These are phyloP conservation scores for Capsella rubella DNA, from an alignment of 441 rosid genomes.

Conservation along the genomic window DNA sequence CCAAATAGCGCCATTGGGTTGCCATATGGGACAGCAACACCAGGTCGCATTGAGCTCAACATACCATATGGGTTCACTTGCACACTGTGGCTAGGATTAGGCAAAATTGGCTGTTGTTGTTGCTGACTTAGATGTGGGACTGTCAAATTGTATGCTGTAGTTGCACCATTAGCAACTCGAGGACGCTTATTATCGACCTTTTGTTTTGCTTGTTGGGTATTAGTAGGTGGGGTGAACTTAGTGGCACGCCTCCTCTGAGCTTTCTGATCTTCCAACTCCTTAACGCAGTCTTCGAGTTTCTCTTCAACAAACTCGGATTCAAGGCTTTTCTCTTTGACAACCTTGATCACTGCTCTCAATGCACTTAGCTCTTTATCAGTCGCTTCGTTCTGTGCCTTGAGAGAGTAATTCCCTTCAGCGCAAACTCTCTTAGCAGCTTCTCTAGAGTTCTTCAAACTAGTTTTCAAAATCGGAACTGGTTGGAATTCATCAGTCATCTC, in stretches of 20 bases:
- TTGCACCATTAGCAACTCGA: constrained; percentile 46
- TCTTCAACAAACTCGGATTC: constrained; percentile 52
- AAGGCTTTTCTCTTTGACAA: constrained; percentile 62
- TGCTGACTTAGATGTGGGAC: constrained; percentile 47
- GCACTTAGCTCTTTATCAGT: constrained; percentile 58
- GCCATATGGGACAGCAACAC: constrained; percentile 49
- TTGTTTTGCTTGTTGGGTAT: constrained; percentile 44
- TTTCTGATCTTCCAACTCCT: constrained; percentile 63
- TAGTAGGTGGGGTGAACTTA: constrained; percentile 27
- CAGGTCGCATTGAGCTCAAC: constrained; percentile 45
- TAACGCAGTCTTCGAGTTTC: constrained; percentile 54
- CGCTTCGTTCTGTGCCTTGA: constrained; percentile 65
- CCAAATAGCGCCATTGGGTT: constrained; percentile 53
- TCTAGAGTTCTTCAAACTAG: constrained; percentile 52
- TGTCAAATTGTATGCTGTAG: constrained; percentile 45
- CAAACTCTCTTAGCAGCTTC: constrained; percentile 49
- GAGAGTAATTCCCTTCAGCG: constrained; percentile 52
- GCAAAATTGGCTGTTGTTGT: constrained; percentile 52
- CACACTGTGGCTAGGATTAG: constrained; percentile 40
- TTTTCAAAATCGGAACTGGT: constrained; percentile 61
- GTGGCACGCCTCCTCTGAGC: constrained; percentile 44
- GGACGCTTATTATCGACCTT: constrained; percentile 59
- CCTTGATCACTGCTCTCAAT: constrained; percentile 59
- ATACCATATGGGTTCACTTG: constrained; percentile 44
- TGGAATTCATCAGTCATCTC: constrained; percentile 61